Conservation (phyloP, 352 stramenopile genomes). For the Globisporangium megalacanthum region DNA sequence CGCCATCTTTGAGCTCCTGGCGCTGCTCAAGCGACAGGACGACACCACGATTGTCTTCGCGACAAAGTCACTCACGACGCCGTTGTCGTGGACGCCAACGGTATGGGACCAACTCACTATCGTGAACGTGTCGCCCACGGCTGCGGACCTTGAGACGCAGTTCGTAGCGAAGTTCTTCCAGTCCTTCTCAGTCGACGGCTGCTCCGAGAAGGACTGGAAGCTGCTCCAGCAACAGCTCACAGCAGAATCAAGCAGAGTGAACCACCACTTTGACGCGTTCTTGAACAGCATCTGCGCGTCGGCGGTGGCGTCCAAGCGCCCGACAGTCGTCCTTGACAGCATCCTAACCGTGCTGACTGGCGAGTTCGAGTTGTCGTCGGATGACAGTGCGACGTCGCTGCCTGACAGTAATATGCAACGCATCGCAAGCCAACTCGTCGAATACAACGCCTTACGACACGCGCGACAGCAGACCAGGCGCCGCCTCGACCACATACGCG, state of each 20-base stretch:
- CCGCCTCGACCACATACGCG: constrained; percentile 9
- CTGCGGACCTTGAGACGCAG: constrained; percentile 28
- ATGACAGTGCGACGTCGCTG: background rate
- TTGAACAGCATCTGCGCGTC: constrained; percentile 3
- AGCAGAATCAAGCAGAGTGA: background rate
- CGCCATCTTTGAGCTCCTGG: constrained; percentile 30
- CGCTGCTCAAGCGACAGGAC: constrained; percentile 32
- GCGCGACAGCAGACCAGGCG: constrained; percentile 15
- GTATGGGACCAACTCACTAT: constrained; percentile 49
- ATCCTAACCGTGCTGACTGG: background rate
- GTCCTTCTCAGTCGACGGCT: constrained; percentile 4
- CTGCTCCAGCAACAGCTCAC: constrained; percentile 3
- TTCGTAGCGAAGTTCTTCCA: constrained; percentile 27
- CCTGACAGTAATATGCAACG: constrained; percentile 22
- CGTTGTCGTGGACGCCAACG: constrained; percentile 39
- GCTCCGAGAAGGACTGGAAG: constrained; percentile 4
- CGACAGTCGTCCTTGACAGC: background rate
- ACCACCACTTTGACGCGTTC: constrained; percentile 7
- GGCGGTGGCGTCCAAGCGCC: background rate
- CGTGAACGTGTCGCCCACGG: constrained; percentile 35
- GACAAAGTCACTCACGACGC: constrained; percentile 25
- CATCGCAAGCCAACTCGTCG: constrained; percentile 24
- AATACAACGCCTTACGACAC: constrained; percentile 16
- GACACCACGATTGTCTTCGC: constrained; percentile 39
- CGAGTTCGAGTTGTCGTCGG: background rate